phyloP scores from a whole-genome alignment of 129 eudicot genomes.

The Flaveria brownii region DNA sequence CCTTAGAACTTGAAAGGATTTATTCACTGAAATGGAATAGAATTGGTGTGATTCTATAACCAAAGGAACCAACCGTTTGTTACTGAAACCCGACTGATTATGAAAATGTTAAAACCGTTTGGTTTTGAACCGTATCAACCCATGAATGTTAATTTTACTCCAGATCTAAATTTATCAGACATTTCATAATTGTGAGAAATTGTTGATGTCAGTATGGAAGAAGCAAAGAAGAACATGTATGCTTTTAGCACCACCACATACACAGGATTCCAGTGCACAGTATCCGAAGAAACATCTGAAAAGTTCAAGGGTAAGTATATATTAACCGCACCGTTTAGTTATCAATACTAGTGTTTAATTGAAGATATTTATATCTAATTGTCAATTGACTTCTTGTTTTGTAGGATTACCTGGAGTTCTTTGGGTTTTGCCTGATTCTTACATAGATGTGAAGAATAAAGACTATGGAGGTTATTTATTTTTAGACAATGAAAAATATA shows the following conservation, averaged over 20 bases:
- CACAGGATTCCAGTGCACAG: slow-evolving; percentile 95
- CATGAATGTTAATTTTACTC: neutral
- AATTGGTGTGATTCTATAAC: neutral
- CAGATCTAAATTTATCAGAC: neutral
- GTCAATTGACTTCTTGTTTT: slow-evolving; percentile 18
- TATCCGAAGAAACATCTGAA: slow-evolving; percentile 94
- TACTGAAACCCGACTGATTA: neutral
- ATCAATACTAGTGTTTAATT: too few species aligned
- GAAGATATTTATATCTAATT: neutral
- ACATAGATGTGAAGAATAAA: slow-evolving; percentile 95
- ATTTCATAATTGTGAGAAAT: slow-evolving; percentile 5
- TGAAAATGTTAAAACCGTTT: neutral
- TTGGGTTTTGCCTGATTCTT: slow-evolving; percentile 98
- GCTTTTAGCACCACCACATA: slow-evolving; percentile 97
- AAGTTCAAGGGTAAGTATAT: slow-evolving; percentile 70
- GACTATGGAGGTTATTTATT: slow-evolving; percentile 84
- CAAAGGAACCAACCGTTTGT: neutral
- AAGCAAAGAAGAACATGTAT: slow-evolving; percentile 98
- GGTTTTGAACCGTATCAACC: neutral
- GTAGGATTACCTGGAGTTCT: slow-evolving; percentile 99
- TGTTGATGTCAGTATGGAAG: slow-evolving; percentile 68
- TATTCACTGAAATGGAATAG: neutral
- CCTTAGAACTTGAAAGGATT: neutral
- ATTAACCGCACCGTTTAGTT: neutral
- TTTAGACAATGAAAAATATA: neutral